Evolutionary conservation across 192 early-diverging fungal species (phyloP), one percentile per base, ranked within the genome.

Genomic region (Coemansia sp.): DNA sequence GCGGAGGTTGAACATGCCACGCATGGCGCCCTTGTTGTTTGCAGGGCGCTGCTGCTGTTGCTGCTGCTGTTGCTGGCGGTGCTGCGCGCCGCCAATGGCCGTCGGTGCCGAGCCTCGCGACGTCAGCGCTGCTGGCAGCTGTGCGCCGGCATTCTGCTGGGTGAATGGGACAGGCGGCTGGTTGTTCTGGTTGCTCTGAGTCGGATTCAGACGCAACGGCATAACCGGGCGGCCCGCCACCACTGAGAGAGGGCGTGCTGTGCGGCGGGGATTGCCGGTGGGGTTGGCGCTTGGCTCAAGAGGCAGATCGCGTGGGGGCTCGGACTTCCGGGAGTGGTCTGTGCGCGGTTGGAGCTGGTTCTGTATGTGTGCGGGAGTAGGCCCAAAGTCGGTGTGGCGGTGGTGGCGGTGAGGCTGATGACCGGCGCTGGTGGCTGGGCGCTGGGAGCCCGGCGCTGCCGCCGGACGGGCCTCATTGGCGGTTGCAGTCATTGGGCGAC

Each of bases 361-460:
- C 11, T 3, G 26, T 26, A 10, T 55, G 60, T 7, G 37, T 40
- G n/a, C 28, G n/a, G n/a, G n/a, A n/a, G n/a, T 14, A 13, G 65
- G 65, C 7, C 65, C 64, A 58, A 67, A 67, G 38, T 67, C 64
- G 2, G 64, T 67, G 34, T 67, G 59, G 27, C 64, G 44, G 28
- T 67, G 64, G 43, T 54, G 64, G 4, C 64, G 41, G 41, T 44
- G 43, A n/a, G n/a, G n/a, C 3, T 18, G 14, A 10, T 29, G 19
- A 17, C 43, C 64, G 48, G 52, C 52, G 38, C 64, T 67, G n/a
- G 64, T 67, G 10, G 64, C 57, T 11, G 64, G 64, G 28, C 64
- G 64, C 52, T 60, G 56, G 7, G 48, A 35, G 9, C 47, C 42
- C 1, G 51, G 43, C 3, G 53, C 33, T 25, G 27, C 30, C 3